These are phyloP conservation scores for Backusella psychrophila DNA, from an alignment of 192 early-diverging fungal species.

Conservation along the genomic window DNA sequence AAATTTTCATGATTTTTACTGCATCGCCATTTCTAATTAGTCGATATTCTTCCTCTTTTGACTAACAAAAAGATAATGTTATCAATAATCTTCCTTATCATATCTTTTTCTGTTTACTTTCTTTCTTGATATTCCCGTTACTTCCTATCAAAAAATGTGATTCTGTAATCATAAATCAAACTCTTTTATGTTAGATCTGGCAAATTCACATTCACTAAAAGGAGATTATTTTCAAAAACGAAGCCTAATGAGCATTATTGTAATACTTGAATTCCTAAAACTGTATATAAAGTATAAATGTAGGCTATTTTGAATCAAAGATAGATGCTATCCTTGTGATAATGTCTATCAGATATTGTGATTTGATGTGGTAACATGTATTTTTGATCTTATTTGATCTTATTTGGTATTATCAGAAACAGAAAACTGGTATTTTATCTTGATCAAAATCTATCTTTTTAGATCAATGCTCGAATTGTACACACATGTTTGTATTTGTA, in stretches of 20 bases:
- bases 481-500: not conserved
- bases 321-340: not conserved
- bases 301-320: not conserved
- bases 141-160: not conserved
- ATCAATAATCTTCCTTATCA: conserved; percentile 14
- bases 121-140: not conserved
- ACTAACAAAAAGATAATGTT: conserved; percentile 8
- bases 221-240: not conserved
- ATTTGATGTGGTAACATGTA: not conserved
- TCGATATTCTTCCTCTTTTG: not conserved
- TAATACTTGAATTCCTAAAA: not conserved
- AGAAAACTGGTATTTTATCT: not conserved
- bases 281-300: not conserved
- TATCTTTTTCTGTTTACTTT: not conserved
- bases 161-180: not conserved
- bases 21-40: not conserved
- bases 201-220: not conserved
- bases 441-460: not conserved
- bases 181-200: not conserved
- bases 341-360: not conserved
- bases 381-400: not conserved
- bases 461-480: not conserved
- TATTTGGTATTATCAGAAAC: not conserved
- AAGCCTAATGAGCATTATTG: not conserved
- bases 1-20: not conserved